Evolutionary conservation across 148 eudicot species (phyloP), one percentile per base, ranked within the genome.

Genomic region (Vaccinium macrocarpon): DNA sequence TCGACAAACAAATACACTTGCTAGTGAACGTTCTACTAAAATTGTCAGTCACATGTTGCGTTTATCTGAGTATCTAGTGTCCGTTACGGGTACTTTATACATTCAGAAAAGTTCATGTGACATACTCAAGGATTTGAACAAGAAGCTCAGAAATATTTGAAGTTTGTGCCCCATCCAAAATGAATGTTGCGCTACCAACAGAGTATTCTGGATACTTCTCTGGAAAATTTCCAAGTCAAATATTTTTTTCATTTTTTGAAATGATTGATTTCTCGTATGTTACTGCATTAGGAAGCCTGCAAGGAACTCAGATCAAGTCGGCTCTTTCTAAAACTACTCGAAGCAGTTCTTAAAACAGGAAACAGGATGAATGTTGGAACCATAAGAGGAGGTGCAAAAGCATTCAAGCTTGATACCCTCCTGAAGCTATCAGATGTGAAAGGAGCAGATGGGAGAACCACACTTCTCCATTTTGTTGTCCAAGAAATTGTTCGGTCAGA

Each of bases 331-430:
- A 97, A 97, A 84, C 81, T 97, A 84, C 95, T 97, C 0, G 99
- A 97, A 87, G 99, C 99, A 15, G 99, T 97, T 78, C 92, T 97
- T 38, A 97, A 97, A 89, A 97, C 99, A 51, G 99, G 99, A 72
- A 97, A 97, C 88, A 88, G 98, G 82, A 97, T 97, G 99, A 97
- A 97, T 79, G 86, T 95, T 15, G 99, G 99, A 18, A 97, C 99
- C 14, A 95, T 93, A 84, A 88, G 99, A 90, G 99, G 99, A 87
- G 99, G 98, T 23, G 99, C 99, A 46, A 93, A 79, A 83, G 99
- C 99, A 66, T 97, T 97, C 89, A 97, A 97, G 90, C 97, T 97
- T 13, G 99, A 97, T 10, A 93, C 99, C 14, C 95, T 95, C 86
- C 97, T 97, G 2, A 95, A 97, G 90, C 98, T 97, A 14, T 88